These are phyloP conservation scores for Haematococcus lacustris DNA, from an alignment of 139 green algal species.

Conservation along the genomic window DNA sequence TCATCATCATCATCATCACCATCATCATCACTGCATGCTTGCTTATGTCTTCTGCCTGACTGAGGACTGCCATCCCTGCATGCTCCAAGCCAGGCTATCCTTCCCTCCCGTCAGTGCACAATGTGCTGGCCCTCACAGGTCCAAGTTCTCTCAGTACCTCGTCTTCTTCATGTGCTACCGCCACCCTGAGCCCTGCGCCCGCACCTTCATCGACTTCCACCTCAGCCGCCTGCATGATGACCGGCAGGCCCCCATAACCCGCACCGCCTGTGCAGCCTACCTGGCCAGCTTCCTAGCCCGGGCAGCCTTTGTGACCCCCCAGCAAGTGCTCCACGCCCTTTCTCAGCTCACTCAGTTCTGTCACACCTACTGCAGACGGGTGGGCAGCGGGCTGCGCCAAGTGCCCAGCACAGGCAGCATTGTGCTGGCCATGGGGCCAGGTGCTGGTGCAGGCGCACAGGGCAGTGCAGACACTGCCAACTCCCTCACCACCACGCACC, in stretches of 20 bases:
- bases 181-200: slow-evolving; percentile 34
- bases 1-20: too few species aligned
- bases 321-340: slow-evolving; percentile 45
- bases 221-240: slow-evolving; percentile 31
- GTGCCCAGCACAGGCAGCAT: too few species aligned
- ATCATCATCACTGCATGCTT: too few species aligned
- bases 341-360: slow-evolving; percentile 23
- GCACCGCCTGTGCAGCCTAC: slow-evolving; percentile 72
- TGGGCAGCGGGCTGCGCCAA: too few species aligned
- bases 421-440: background rate
- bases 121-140: too few species aligned
- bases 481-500: slow-evolving; percentile 5
- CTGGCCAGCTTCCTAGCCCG: slow-evolving; percentile 80
- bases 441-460: background rate
- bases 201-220: slow-evolving; percentile 49
- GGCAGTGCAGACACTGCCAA: background rate
- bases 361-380: slow-evolving; percentile 30
- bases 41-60: slow-evolving; percentile 49
- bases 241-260: slow-evolving; percentile 50
- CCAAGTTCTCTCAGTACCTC: slow-evolving; percentile 90
- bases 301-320: slow-evolving; percentile 46
- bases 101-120: too few species aligned
- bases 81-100: slow-evolving; percentile 74
- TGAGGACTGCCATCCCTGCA: slow-evolving; percentile 68
- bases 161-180: slow-evolving; percentile 52